Conservation (phyloP, 106 monocot species). For the Posidonia australis region DNA sequence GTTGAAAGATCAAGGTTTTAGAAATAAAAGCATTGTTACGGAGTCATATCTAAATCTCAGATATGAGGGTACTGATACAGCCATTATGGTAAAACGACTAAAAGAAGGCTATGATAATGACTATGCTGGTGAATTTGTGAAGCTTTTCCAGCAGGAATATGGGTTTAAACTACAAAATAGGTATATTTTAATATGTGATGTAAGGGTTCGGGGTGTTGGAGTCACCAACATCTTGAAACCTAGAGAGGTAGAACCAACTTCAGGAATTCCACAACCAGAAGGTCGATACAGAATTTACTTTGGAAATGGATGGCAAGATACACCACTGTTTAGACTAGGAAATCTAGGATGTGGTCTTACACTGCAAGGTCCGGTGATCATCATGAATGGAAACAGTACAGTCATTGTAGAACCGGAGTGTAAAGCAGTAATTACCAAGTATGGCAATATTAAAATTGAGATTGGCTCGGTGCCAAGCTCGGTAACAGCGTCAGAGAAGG, state of each 20-base stretch:
- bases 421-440: slow-evolving; percentile 70
- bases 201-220: slow-evolving; percentile 83
- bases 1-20: slow-evolving; percentile 69
- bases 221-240: slow-evolving; percentile 77
- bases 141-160: slow-evolving; percentile 75
- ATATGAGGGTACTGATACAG: slow-evolving; percentile 93
- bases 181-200: slow-evolving; percentile 74
- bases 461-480: slow-evolving; percentile 25
- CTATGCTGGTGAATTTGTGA: slow-evolving; percentile 56
- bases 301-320: slow-evolving; percentile 61
- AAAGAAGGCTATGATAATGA: slow-evolving; percentile 34
- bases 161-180: slow-evolving; percentile 80
- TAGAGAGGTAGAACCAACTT: slow-evolving; percentile 24
- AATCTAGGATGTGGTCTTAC: slow-evolving; percentile 59
- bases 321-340: slow-evolving; percentile 64
- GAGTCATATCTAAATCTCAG: slow-evolving; percentile 83
- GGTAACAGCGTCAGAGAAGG: slow-evolving; percentile 23
- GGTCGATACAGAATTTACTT: slow-evolving; percentile 65
- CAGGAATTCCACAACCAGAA: slow-evolving; percentile 27
- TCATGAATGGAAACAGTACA: slow-evolving; percentile 98
- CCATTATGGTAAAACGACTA: slow-evolving; percentile 88
- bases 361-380: slow-evolving; percentile 60
- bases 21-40: slow-evolving; percentile 48
- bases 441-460: slow-evolving; percentile 77
- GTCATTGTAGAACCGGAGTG: slow-evolving; percentile 75